Conservation (phyloP, 2,329 filamentous ascomycete genomes). For the Monilinia fructicola region DNA sequence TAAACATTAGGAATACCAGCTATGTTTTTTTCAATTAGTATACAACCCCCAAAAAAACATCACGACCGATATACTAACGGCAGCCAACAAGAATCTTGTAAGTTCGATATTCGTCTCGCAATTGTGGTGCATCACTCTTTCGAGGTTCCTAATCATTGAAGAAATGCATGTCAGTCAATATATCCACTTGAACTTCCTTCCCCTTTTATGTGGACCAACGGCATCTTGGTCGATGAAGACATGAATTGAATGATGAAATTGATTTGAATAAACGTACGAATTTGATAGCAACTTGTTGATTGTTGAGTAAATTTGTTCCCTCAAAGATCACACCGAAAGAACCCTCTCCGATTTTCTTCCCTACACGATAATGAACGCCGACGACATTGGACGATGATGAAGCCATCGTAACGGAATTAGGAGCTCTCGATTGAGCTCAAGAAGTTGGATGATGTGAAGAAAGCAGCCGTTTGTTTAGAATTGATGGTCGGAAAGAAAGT, state of each 20-base stretch:
- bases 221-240: not conserved
- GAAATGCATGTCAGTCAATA: not conserved
- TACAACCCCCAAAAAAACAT: conserved; percentile 24
- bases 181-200: not conserved
- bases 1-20: conserved; percentile 99
- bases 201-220: conserved; percentile 19
- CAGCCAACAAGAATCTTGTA: conserved; percentile 99
- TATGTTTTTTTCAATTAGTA: conserved; percentile 51
- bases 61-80: conserved; percentile 66
- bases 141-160: conserved; percentile 72
- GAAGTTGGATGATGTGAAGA: conserved; percentile 9
- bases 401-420: conserved; percentile 34
- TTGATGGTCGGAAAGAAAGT: conserved; percentile 24
- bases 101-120: conserved; percentile 97
- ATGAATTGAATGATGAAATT: not conserved
- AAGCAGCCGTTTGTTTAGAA: not conserved
- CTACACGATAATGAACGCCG: conserved; percentile 96
- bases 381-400: conserved; percentile 77
- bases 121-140: conserved; percentile 96
- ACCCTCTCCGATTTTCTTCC: conserved; percentile 99
- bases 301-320: conserved; percentile 97
- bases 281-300: conserved; percentile 99
- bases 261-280: conserved; percentile 65
- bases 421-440: conserved; percentile 31
- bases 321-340: conserved; percentile 99